A percentile compares a stretch with the other conserved stretches of the same genome.
These are phyloP conservation scores for Nectriaceae sp. DNA, from an alignment of 2,329 filamentous ascomycete genomes.

Conservation along the genomic window DNA sequence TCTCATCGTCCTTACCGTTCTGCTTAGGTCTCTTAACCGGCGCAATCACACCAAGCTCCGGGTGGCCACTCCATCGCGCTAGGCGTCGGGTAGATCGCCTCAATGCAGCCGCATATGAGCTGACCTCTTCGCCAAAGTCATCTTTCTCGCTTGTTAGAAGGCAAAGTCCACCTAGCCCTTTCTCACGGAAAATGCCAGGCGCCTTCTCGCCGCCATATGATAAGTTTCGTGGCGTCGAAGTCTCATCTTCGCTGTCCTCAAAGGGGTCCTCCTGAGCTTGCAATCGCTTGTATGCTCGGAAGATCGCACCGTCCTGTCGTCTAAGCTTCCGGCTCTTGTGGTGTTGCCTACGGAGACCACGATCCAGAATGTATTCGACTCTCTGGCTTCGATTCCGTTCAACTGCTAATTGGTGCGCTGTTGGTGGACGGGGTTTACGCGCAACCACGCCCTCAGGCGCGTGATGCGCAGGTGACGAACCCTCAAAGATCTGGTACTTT, in stretches of 20 bases:
- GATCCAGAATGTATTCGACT: constrained; percentile 79
- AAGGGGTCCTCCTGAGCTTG: constrained; percentile 57
- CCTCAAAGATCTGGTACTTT: constrained; percentile 63
- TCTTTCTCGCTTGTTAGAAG: constrained; percentile 64
- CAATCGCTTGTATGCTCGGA: constrained; percentile 66
- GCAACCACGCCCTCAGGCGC: constrained; percentile 57
- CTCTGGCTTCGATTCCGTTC: constrained; percentile 76
- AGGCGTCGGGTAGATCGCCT: constrained; percentile 65
- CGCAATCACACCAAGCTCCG: constrained; percentile 49
- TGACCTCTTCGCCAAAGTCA: constrained; percentile 76
- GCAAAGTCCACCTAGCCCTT: constrained; percentile 64
- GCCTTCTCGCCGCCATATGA: constrained; percentile 31
- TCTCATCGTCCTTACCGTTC: constrained; percentile 27
- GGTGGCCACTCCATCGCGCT: constrained; percentile 63
- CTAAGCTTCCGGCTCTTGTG: constrained; percentile 63
- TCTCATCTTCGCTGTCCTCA: constrained; percentile 65
- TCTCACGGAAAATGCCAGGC: constrained; percentile 50
- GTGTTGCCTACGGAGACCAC: constrained; percentile 69
- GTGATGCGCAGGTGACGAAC: constrained; percentile 59
- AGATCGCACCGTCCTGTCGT: constrained; percentile 65
- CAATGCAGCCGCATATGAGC: constrained; percentile 66
- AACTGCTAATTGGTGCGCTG: constrained; percentile 79
- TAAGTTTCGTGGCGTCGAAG: constrained; percentile 37
- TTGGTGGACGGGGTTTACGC: constrained; percentile 72
- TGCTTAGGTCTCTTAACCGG: constrained; percentile 44